phyloP scores from a whole-genome alignment of 208 protist species.

The Leishmania turanica region DNA sequence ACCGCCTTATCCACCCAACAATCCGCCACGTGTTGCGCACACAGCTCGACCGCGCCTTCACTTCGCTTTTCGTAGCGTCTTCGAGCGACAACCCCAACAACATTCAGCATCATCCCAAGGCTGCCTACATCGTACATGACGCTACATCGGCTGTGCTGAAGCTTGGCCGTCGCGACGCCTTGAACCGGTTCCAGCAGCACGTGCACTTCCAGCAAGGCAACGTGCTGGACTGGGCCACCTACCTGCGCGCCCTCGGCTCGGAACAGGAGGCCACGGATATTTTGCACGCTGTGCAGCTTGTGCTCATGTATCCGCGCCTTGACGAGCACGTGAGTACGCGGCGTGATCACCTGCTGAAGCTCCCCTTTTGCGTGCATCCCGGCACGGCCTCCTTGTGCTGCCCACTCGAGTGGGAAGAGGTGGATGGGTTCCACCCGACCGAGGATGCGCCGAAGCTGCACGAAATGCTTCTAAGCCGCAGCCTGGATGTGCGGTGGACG shows the following conservation, averaged over 20 bases:
- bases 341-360: constrained; percentile 98
- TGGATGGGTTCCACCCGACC: constrained; percentile 72
- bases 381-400: constrained; percentile 88
- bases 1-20: constrained; percentile 80
- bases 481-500: constrained; percentile 73
- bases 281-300: constrained; percentile 61
- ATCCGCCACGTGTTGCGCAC: constrained; percentile 57
- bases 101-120: constrained; percentile 48
- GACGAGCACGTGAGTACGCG: constrained; percentile 97
- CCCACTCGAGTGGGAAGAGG: constrained; percentile 73
- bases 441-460: constrained; percentile 69
- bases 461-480: constrained; percentile 64
- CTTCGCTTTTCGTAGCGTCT: constrained; percentile 66
- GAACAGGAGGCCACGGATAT: constrained; percentile 52
- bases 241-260: constrained; percentile 50
- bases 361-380: constrained; percentile 98
- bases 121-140: constrained; percentile 72
- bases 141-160: constrained; percentile 72
- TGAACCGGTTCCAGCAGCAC: constrained; percentile 59
- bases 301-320: constrained; percentile 95
- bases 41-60: constrained; percentile 66
- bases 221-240: constrained; percentile 61
- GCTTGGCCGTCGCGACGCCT: constrained; percentile 61
- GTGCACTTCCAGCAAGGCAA: constrained; percentile 59
- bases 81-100: constrained; percentile 75